Evolutionary conservation across 2,329 filamentous ascomycete genomes (phyloP).

Genomic region (Cytospora mali): DNA sequence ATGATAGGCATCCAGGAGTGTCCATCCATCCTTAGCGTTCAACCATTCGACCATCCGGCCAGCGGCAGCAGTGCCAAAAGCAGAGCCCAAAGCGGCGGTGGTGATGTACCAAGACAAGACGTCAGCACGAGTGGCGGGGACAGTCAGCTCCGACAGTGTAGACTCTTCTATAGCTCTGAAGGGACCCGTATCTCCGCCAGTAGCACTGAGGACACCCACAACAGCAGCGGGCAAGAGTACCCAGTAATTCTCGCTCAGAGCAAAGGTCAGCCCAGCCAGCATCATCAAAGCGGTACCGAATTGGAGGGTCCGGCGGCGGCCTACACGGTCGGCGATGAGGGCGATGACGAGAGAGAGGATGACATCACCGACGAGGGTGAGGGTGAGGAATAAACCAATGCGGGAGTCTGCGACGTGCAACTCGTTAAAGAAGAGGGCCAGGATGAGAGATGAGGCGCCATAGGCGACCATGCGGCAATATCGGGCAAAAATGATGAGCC

Average conservation of each 20-base stretch:
- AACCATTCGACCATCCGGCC: slow-evolving; percentile 55
- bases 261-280: slow-evolving; percentile 57
- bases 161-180: slow-evolving; percentile 70
- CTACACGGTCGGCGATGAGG: slow-evolving; percentile 60
- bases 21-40: slow-evolving; percentile 49
- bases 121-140: slow-evolving; percentile 56
- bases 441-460: slow-evolving; percentile 60
- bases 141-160: slow-evolving; percentile 62
- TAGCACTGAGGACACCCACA: slow-evolving; percentile 63
- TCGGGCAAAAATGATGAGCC: slow-evolving; percentile 55
- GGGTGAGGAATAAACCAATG: slow-evolving; percentile 67
- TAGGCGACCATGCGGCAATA: slow-evolving; percentile 65
- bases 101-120: slow-evolving; percentile 70
- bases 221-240: slow-evolving; percentile 59
- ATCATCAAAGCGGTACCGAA: slow-evolving; percentile 60
- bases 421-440: slow-evolving; percentile 63
- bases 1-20: slow-evolving; percentile 56
- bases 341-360: slow-evolving; percentile 59
- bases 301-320: slow-evolving; percentile 56
- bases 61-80: slow-evolving; percentile 54
- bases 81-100: slow-evolving; percentile 56
- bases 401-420: slow-evolving; percentile 57
- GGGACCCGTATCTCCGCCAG: slow-evolving; percentile 67
- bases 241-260: slow-evolving; percentile 59
- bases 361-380: slow-evolving; percentile 64